These are phyloP conservation scores for Eutrema japonicum DNA, from an alignment of 345 rosid species.

Conservation along the genomic window DNA sequence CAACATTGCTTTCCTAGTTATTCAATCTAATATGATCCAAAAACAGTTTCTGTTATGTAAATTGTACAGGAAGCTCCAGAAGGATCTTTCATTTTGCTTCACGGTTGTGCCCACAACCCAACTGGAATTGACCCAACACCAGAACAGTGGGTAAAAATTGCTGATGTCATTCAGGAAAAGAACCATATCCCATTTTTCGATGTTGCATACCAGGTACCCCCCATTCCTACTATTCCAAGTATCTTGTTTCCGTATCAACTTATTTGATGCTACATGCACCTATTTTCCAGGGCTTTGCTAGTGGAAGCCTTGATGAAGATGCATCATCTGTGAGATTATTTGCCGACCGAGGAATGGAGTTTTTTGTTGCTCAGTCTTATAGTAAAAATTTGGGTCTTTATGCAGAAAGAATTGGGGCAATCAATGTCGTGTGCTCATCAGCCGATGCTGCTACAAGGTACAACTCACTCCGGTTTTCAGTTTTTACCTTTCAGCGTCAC, in stretches of 20 bases:
- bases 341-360: slow-evolving; percentile 83
- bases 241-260: background rate
- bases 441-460: slow-evolving; percentile 88
- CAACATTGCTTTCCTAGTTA: background rate
- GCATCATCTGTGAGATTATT: slow-evolving; percentile 90
- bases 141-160: slow-evolving; percentile 90
- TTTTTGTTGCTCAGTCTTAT: slow-evolving; percentile 93
- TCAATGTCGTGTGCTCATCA: slow-evolving; percentile 84
- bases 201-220: slow-evolving; percentile 89
- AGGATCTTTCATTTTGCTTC: slow-evolving; percentile 92
- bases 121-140: slow-evolving; percentile 97
- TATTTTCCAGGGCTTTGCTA: slow-evolving; percentile 82
- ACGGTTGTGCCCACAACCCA: slow-evolving; percentile 99
- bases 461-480: background rate
- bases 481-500: background rate
- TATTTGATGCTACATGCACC: slow-evolving; percentile 7
- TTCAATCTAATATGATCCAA: too few relatives aligned
- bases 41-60: background rate
- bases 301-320: slow-evolving; percentile 95
- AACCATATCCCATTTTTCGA: slow-evolving; percentile 94
- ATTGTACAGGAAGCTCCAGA: slow-evolving; percentile 83
- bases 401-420: slow-evolving; percentile 93
- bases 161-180: slow-evolving; percentile 89
- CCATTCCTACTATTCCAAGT: background rate
- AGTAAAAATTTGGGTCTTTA: slow-evolving; percentile 95